These are phyloP conservation scores for Eucalyptus tenuipes DNA, from an alignment of 345 rosid species.

Conservation along the genomic window DNA sequence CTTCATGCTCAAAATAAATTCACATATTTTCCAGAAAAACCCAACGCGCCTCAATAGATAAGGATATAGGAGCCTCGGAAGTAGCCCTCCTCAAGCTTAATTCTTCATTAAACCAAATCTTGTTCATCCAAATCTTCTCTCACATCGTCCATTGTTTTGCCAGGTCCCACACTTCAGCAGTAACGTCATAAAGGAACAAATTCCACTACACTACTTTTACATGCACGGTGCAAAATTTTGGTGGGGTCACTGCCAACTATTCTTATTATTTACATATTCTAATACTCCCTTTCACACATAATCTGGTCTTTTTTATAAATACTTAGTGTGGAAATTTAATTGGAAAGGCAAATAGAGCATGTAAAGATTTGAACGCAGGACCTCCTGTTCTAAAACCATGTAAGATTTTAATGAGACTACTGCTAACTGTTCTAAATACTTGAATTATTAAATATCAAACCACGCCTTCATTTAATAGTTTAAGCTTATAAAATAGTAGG, in stretches of 20 bases:
- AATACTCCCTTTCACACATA: too few relatives aligned
- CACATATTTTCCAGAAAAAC: neutral
- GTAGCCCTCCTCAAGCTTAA: neutral
- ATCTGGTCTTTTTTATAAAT: too few relatives aligned
- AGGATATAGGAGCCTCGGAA: neutral
- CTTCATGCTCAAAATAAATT: neutral
- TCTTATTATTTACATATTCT: too few relatives aligned
- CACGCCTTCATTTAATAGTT: too few relatives aligned
- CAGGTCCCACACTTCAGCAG: neutral
- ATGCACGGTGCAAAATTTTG: neutral
- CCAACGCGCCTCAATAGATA: neutral
- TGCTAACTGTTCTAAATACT: too few relatives aligned
- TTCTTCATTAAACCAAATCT: neutral
- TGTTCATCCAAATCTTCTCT: neutral
- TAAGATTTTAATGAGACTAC: too few relatives aligned
- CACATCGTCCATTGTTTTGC: neutral
- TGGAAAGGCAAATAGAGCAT: too few relatives aligned
- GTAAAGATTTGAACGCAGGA: accelerated
- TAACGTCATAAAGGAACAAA: neutral
- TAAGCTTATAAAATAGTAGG: too few relatives aligned
- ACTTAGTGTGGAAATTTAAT: too few relatives aligned
- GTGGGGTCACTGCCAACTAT: too few relatives aligned
- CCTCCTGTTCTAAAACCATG: too few relatives aligned
- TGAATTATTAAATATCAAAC: too few relatives aligned
- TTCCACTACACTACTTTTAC: neutral